These are phyloP conservation scores for Boehmeria nivea DNA, from an alignment of 306 rosid genomes.

Conservation along the genomic window DNA sequence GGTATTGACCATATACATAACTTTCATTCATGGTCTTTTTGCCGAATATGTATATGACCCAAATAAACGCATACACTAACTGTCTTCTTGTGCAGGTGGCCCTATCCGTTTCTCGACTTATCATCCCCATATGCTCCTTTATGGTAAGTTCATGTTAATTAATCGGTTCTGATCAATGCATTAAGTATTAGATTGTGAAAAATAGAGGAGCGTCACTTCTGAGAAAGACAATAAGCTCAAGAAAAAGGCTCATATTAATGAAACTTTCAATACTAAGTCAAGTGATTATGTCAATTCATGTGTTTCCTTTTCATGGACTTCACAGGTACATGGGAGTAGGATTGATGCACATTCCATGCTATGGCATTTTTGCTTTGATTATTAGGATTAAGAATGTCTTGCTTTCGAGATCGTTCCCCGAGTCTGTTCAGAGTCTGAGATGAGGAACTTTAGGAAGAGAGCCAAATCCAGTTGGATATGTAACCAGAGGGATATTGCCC, in stretches of 20 bases:
- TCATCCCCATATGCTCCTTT: constrained; percentile 73
- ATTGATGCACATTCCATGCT: constrained; percentile 68
- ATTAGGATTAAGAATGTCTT: constrained; percentile 46
- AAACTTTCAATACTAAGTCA: neutral
- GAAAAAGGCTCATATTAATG: neutral
- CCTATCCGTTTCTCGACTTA: constrained; percentile 83
- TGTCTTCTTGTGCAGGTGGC: constrained; percentile 62
- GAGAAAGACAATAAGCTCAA: too few relatives aligned
- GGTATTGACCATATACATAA: constrained; percentile 35
- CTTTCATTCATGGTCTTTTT: neutral
- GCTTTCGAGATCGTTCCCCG: constrained; percentile 48
- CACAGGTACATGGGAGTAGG: constrained; percentile 78
- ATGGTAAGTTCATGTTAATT: constrained; percentile 44
- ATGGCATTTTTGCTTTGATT: constrained; percentile 44
- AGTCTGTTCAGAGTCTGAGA: constrained; percentile 35
- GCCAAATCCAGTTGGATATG: neutral
- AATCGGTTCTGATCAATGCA: neutral
- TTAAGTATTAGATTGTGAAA: too few relatives aligned
- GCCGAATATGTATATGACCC: neutral
- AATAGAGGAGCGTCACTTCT: neutral
- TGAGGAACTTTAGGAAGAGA: constrained; percentile 15
- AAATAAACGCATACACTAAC: neutral
- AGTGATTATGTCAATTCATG: constrained; percentile 3
- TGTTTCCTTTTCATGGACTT: constrained; percentile 9
- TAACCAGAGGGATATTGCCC: too few relatives aligned